Conservation (phyloP, 2,329 filamentous ascomycete genomes). For the Cladobotryum mycophilum region DNA sequence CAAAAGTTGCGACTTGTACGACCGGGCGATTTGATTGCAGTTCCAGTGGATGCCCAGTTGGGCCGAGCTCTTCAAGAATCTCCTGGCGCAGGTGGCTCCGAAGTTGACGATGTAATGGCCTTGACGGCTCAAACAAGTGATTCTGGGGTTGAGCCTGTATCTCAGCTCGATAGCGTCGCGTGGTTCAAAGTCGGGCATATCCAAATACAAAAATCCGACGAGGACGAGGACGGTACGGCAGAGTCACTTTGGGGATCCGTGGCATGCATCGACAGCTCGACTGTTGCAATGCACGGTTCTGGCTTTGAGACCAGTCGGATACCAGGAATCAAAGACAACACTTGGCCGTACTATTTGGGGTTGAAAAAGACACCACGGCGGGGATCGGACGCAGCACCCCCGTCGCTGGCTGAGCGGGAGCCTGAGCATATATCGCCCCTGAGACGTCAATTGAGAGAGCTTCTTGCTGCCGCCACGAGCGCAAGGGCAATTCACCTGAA, state of each 20-base stretch:
- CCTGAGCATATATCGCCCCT: slow-evolving; percentile 51
- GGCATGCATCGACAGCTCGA: slow-evolving; percentile 76
- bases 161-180: slow-evolving; percentile 57
- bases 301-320: slow-evolving; percentile 79
- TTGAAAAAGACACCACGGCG: slow-evolving; percentile 58
- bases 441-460: slow-evolving; percentile 68
- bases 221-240: slow-evolving; percentile 52
- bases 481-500: slow-evolving; percentile 78
- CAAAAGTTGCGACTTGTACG: slow-evolving; percentile 75
- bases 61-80: slow-evolving; percentile 75
- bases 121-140: slow-evolving; percentile 38
- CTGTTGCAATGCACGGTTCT: slow-evolving; percentile 85
- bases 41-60: slow-evolving; percentile 80
- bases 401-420: slow-evolving; percentile 39
- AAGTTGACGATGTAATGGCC: slow-evolving; percentile 65
- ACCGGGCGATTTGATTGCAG: slow-evolving; percentile 79
- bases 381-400: slow-evolving; percentile 30
- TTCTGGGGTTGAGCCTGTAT: slow-evolving; percentile 19
- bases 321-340: slow-evolving; percentile 67
- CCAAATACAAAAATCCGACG: slow-evolving; percentile 46
- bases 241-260: slow-evolving; percentile 79
- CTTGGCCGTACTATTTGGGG: slow-evolving; percentile 87
- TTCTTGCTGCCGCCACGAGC: slow-evolving; percentile 85
- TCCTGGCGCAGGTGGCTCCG: slow-evolving; percentile 50
- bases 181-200: slow-evolving; percentile 92